Base-by-base conservation (phyloP, 2,329 filamentous ascomycete species). In the Didymella pinodella region DNA sequence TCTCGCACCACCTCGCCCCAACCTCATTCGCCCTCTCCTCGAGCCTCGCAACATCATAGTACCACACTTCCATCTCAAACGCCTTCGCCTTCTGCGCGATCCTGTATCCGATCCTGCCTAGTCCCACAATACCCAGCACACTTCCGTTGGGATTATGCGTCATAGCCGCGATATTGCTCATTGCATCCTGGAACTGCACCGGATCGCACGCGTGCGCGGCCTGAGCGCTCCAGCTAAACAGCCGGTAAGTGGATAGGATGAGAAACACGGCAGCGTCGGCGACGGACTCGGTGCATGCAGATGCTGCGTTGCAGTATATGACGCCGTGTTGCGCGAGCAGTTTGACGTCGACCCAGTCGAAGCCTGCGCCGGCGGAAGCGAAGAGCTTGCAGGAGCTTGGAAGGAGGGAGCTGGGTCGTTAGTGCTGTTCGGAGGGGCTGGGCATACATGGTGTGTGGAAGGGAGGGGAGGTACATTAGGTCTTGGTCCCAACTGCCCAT, bases 231-330 rank as follows among this genome's bases (percentile, higher is more conserved):
- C 88, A 91, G 1, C 85, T 82, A 12, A 92, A 83, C 45, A 86
- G 82, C 50, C 90, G 87, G 79, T 91, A 92, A 14, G 85, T 87
- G 8, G 85, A 84, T 48, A 93, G 84, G 65, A 92, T 85, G 66
- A 90, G 83, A 68, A 87, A 88, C 40, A 91, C 81, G 18, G 88
- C 86, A 61, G 90, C 86, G 74, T 92, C 90, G 49, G 89, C 89
- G 1, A 92, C 89, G 4, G 89, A 86, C 68, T 92, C 90, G 7
- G 88, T 88, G 34, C 88, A 88, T 0, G 89, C 88, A 1, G 86
- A 83, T 1, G 88, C 89, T 2, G 86, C 84, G 77, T 92, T 92
- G 80, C 89, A 92, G 77, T 92, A 92, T 50, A 89, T 77, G 62
- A 90, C 85, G 36, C 86, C 88, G 70, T 82, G 82, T 61, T 85